These are phyloP conservation scores for Cladosporium sp. DNA, from an alignment of 2,329 filamentous ascomycete genomes.

Conservation along the genomic window DNA sequence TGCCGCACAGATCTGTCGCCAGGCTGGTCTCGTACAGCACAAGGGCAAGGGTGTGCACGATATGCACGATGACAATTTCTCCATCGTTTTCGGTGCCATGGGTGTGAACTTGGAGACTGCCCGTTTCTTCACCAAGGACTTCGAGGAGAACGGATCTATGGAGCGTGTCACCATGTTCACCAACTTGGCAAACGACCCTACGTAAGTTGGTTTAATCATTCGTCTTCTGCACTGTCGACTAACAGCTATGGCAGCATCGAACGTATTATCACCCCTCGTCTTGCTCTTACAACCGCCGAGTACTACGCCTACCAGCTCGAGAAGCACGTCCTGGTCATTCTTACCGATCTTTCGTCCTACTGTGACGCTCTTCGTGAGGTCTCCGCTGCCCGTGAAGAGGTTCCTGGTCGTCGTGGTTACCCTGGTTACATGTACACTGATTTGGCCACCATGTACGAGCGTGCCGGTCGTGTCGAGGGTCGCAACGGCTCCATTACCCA, in stretches of 20 bases:
- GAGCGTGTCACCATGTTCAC: slow-evolving; percentile 96
- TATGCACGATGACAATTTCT: slow-evolving; percentile 98
- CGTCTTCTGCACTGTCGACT: slow-evolving; percentile 18
- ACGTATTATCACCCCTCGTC: slow-evolving; percentile 98
- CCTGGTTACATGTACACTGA: slow-evolving; percentile 99
- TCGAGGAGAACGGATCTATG: slow-evolving; percentile 98
- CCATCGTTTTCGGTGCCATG: slow-evolving; percentile 99
- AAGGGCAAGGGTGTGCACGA: slow-evolving; percentile 93
- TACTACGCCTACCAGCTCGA: slow-evolving; percentile 99
- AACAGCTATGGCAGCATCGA: slow-evolving; percentile 68
- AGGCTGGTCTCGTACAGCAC: slow-evolving; percentile 87
- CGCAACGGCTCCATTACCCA: slow-evolving; percentile 98
- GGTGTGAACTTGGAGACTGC: slow-evolving; percentile 99
- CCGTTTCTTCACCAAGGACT: slow-evolving; percentile 97
- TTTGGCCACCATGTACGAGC: slow-evolving; percentile 99
- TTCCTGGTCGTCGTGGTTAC: slow-evolving; percentile 97
- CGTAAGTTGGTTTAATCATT: slow-evolving; percentile 57
- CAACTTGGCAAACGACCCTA: slow-evolving; percentile 98
- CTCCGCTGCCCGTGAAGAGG: slow-evolving; percentile 96
- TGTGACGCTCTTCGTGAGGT: slow-evolving; percentile 99
- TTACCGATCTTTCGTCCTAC: slow-evolving; percentile 96
- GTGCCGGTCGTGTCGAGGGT: slow-evolving; percentile 93
- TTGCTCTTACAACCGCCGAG: slow-evolving; percentile 95
- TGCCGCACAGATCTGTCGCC: slow-evolving; percentile 96
- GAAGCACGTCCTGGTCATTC: slow-evolving; percentile 98